These are phyloP conservation scores for Cercophora sp. DNA, from an alignment of 495 filamentous ascomycete genomes.

Conservation along the genomic window DNA sequence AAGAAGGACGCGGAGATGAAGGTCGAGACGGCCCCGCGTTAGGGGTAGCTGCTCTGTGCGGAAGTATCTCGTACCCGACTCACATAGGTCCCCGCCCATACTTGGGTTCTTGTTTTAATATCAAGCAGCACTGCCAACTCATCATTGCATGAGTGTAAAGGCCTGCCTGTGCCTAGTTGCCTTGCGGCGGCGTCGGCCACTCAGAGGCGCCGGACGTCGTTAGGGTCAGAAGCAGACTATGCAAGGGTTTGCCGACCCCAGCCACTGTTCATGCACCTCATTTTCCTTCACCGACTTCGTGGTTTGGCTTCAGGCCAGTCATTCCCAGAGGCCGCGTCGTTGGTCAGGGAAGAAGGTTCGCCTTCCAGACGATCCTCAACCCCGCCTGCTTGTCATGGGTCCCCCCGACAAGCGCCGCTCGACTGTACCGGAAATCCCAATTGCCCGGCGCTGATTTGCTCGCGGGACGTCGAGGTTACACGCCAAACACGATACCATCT, in stretches of 20 bases:
- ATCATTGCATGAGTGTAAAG: constrained; percentile 73
- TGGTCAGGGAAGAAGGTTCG: constrained; percentile 13
- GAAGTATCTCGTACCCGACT: constrained; percentile 9
- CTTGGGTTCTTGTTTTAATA: constrained; percentile 51
- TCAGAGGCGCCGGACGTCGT: constrained; percentile 28
- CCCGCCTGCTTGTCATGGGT: constrained; percentile 6
- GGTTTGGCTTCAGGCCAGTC: constrained; percentile 52
- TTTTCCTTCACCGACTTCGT: constrained; percentile 56
- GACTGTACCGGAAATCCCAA: constrained; percentile 20
- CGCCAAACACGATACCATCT: constrained; percentile 4
- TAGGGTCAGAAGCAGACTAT: constrained; percentile 40
- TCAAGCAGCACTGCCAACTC: constrained; percentile 80
- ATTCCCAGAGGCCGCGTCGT: constrained; percentile 20
- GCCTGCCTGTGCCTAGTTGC: constrained; percentile 51
- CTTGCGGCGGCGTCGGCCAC: constrained; percentile 30
- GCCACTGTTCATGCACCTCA: constrained; percentile 57
- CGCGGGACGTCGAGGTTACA: constrained; percentile 5
- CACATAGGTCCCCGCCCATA: constrained; percentile 18
- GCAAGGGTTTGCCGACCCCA: constrained; percentile 41
- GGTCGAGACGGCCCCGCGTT: constrained; percentile 4
- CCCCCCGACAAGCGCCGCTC: constrained; percentile 16
- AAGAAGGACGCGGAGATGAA: neutral
- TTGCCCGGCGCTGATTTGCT: constrained; percentile 31
- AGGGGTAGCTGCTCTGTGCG: constrained; percentile 4
- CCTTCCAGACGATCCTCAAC: constrained; percentile 15